Evolutionary conservation across 225 moss, liverwort and hornwort genomes (phyloP).

Genomic region (Lunularia cruciata): DNA sequence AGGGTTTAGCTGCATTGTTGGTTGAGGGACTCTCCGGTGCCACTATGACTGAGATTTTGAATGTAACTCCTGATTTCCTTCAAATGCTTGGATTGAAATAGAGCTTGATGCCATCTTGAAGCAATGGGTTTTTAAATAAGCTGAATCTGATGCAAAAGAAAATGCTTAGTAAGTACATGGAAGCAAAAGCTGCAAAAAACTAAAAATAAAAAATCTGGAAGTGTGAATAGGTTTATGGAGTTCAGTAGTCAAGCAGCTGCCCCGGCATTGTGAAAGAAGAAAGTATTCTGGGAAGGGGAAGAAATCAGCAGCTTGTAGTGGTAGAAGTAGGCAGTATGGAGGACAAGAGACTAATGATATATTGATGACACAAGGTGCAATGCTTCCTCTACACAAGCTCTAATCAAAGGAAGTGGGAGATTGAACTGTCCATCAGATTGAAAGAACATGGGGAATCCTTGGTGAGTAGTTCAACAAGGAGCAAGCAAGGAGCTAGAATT

Average conservation of each 20-base stretch:
- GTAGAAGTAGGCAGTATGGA: no score
- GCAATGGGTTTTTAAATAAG: slow-evolving; percentile 92
- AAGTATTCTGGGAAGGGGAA: no score
- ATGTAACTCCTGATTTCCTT: slow-evolving; percentile 64
- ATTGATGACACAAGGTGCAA: no score
- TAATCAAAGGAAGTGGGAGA: no score
- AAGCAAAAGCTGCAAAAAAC: slow-evolving; percentile 44
- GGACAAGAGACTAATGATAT: no score
- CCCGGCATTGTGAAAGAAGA: no score
- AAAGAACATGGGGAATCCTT: no score
- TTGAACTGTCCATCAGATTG: no score
- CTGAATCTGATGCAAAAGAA: slow-evolving; percentile 90
- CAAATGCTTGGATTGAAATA: slow-evolving; percentile 79
- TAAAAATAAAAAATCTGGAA: slow-evolving; percentile 40
- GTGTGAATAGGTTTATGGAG: slow-evolving; percentile 2
- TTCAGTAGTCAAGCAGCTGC: not conserved
- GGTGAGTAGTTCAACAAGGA: no score
- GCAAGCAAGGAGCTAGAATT: no score
- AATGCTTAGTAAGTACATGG: slow-evolving; percentile 67
- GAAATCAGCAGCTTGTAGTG: no score
- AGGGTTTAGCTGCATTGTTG: slow-evolving; percentile 75
- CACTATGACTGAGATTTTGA: slow-evolving; percentile 60
- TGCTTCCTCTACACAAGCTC: no score
- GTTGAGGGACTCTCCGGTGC: slow-evolving; percentile 81
- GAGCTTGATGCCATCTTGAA: slow-evolving; percentile 82